Evolutionary conservation across 768 basidiomycete genomes (phyloP).

Genomic region (Boletus subcaerulescens): DNA sequence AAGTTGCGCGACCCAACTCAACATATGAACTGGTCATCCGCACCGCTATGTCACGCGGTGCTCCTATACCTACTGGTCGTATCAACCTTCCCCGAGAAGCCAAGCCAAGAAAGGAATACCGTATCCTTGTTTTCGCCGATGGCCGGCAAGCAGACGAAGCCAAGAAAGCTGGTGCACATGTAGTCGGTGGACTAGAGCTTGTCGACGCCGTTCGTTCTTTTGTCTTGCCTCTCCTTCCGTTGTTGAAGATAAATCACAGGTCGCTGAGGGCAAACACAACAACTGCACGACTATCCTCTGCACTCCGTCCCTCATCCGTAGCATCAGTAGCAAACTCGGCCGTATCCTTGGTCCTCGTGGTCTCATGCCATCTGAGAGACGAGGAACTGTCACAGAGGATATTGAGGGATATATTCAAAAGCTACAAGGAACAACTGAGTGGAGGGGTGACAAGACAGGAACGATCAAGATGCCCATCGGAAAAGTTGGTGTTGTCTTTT

Average conservation of each 20-base stretch:
- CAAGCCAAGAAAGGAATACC: conserved; percentile 65
- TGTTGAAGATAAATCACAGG: conserved; percentile 37
- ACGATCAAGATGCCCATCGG: conserved; percentile 81
- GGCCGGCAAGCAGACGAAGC: conserved; percentile 81
- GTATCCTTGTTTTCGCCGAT: conserved; percentile 91
- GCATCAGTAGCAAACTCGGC: conserved; percentile 79
- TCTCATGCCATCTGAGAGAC: conserved; percentile 91
- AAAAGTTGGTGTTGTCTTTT: conserved; percentile 46
- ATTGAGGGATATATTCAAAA: conserved; percentile 76
- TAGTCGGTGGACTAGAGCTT: conserved; percentile 88
- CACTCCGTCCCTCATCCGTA: conserved; percentile 71
- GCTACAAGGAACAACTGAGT: conserved; percentile 81
- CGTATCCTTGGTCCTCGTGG: conserved; percentile 84
- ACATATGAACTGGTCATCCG: conserved; percentile 81
- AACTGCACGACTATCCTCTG: conserved; percentile 80
- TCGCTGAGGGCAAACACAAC: conserved; percentile 67
- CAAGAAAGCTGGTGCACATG: conserved; percentile 80
- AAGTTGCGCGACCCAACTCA: conserved; percentile 71
- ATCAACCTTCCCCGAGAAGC: conserved; percentile 81
- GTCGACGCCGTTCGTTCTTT: conserved; percentile 70
- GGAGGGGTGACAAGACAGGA: conserved; percentile 88
- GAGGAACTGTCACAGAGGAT: conserved; percentile 93
- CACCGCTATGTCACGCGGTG: conserved; percentile 73
- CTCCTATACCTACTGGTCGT: conserved; percentile 86
- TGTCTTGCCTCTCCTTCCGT: background rate